A percentile compares a stretch with the other conserved stretches of the same genome.
Conservation (phyloP, 805 yeast genomes). For the Myxozyma sirexii region DNA sequence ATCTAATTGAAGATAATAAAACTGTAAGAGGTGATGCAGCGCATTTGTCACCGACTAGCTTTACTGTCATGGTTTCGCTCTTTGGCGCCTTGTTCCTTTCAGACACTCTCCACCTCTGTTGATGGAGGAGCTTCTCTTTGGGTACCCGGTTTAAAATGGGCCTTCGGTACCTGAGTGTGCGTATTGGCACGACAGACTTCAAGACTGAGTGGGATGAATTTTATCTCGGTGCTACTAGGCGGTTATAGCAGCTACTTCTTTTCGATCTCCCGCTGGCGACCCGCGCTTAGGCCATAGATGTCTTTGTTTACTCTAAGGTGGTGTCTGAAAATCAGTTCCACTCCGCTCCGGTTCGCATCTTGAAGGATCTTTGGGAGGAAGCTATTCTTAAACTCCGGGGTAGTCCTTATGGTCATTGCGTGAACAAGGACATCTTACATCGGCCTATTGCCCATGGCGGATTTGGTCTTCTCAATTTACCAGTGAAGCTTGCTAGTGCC, state of each 20-base stretch:
- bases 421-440: background rate
- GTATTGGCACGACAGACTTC: no score
- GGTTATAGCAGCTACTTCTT: background rate
- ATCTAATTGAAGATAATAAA: no score
- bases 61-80: no score
- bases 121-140: no score
- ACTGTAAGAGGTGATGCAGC: no score
- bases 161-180: no score
- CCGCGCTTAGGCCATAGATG: background rate
- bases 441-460: background rate
- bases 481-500: background rate
- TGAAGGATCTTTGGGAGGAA: background rate
- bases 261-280: background rate
- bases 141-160: no score
- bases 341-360: conserved; percentile 2
- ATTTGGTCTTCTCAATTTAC: background rate
- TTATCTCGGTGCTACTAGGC: no score
- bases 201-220: no score
- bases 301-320: background rate
- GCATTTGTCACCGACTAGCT: no score
- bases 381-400: conserved; percentile 2
- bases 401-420: background rate
- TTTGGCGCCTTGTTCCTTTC: no score
- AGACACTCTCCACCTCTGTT: no score
- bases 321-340: conserved; percentile 3